phyloP scores from a whole-genome alignment of 2,329 filamentous ascomycete genomes.

The Dothidotthia symphoricarpi region DNA sequence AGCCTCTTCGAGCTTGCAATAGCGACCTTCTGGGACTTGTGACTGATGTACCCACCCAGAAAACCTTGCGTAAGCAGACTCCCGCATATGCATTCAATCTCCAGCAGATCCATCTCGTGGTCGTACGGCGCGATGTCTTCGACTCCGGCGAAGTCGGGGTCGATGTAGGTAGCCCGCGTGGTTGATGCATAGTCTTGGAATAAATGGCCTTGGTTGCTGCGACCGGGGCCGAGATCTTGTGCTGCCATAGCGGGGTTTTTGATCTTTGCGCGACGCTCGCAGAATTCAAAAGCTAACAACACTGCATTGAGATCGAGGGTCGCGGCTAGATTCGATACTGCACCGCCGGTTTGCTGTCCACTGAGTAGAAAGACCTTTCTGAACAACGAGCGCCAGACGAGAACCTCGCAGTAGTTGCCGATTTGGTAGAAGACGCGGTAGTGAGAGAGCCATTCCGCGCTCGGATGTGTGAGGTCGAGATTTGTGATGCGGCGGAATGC shows the following conservation, averaged over 20 bases:
- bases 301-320: slow-evolving; percentile 72
- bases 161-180: slow-evolving; percentile 43
- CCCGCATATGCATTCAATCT: slow-evolving; percentile 75
- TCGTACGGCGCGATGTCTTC: slow-evolving; percentile 30
- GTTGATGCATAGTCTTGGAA: slow-evolving; percentile 53
- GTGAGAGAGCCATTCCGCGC: slow-evolving; percentile 65
- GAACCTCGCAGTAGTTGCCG: slow-evolving; percentile 71
- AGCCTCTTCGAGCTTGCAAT: slow-evolving; percentile 69
- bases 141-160: slow-evolving; percentile 48
- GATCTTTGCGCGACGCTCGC: slow-evolving; percentile 56
- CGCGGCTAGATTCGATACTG: slow-evolving; percentile 55
- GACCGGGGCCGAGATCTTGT: slow-evolving; percentile 32
- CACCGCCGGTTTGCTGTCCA: slow-evolving; percentile 61
- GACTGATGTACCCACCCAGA: slow-evolving; percentile 79
- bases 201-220: slow-evolving; percentile 42
- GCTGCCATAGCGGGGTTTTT: slow-evolving; percentile 28
- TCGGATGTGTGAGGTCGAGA: slow-evolving; percentile 24
- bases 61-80: slow-evolving; percentile 77
- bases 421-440: slow-evolving; percentile 75
- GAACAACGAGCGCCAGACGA: slow-evolving; percentile 81
- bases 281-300: slow-evolving; percentile 60
- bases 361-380: slow-evolving; percentile 75
- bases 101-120: slow-evolving; percentile 53
- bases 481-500: slow-evolving; percentile 69
- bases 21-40: slow-evolving; percentile 73